phyloP scores from a whole-genome alignment of 331 rosid genomes.

The Cucumis variabilis region DNA sequence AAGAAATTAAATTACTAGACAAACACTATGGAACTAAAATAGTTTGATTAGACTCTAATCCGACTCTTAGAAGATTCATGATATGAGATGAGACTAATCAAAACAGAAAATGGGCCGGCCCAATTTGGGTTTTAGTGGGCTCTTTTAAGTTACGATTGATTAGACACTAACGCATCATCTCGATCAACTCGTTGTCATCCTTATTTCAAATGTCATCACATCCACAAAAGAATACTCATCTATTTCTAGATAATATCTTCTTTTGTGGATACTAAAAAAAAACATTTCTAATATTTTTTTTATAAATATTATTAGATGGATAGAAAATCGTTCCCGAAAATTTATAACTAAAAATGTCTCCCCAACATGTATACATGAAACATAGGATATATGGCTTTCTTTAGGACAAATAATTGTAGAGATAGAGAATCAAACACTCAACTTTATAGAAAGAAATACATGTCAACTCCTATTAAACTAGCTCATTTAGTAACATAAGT shows the following conservation, averaged over 20 bases:
- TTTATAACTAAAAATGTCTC: not conserved
- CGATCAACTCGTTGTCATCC: not conserved
- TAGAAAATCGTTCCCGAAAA: accelerated
- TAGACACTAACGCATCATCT: not conserved
- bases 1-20: too few species aligned
- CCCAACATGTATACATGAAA: too few species aligned
- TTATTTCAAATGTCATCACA: not conserved
- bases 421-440: too few species aligned
- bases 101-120: not conserved
- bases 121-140: not conserved
- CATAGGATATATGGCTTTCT: not conserved
- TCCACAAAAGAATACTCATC: not conserved
- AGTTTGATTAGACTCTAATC: too few species aligned
- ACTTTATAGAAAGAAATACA: too few species aligned
- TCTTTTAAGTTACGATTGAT: not conserved
- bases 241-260: not conserved
- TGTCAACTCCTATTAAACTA: too few species aligned
- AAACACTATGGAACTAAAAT: too few species aligned
- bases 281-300: not conserved
- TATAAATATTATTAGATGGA: too few species aligned
- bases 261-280: not conserved
- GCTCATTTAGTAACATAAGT: not conserved
- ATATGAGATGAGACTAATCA: not conserved
- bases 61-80: too few species aligned
- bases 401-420: too few species aligned